Evolutionary conservation across 306 rosid species (phyloP).

Genomic region (Trichosanthes cucumerina): DNA sequence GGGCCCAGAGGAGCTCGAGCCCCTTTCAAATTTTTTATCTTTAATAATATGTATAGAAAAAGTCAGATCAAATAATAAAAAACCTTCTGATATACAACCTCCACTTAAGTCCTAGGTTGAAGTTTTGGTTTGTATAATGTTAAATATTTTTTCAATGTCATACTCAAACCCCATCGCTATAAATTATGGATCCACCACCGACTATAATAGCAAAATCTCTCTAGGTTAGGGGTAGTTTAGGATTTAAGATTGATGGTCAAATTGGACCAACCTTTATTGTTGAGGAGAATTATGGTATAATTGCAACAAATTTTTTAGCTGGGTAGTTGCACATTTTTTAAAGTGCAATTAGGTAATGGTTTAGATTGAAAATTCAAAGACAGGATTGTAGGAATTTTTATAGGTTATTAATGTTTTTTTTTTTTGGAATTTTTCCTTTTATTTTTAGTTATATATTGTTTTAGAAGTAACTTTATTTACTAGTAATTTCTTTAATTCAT

Average conservation of each 20-base stretch:
- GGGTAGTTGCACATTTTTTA: not conserved
- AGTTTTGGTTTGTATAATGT: too few species aligned
- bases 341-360: not conserved
- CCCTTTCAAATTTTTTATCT: too few species aligned
- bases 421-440: too few species aligned
- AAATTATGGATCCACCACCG: too few species aligned
- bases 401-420: not conserved
- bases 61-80: too few species aligned
- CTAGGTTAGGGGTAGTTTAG: not conserved
- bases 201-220: not conserved
- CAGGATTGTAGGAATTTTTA: not conserved
- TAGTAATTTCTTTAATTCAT: not conserved
- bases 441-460: too few species aligned
- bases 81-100: too few species aligned
- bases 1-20: too few species aligned
- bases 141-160: too few species aligned
- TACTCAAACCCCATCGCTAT: too few species aligned
- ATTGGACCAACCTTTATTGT: not conserved
- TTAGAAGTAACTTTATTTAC: not conserved
- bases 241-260: not conserved
- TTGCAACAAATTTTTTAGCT: not conserved
- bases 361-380: not conserved
- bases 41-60: too few species aligned
- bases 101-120: too few species aligned
- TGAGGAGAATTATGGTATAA: not conserved